Conservation (phyloP, 2,329 filamentous ascomycete genomes). For the Diaporthe sp. region DNA sequence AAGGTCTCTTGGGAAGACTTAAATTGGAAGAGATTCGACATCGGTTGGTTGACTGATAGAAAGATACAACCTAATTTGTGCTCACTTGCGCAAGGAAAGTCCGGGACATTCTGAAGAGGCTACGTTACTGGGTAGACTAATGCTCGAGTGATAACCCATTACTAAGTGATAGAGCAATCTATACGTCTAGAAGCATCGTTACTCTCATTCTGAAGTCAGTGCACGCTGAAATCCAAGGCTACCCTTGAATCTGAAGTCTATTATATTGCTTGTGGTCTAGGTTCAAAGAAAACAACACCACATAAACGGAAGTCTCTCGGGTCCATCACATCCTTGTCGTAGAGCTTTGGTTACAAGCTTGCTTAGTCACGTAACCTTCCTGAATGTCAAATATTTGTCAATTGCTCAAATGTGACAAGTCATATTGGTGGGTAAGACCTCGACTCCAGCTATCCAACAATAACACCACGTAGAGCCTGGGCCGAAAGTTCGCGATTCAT, state of each 20-base stretch:
- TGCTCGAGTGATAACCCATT: background rate
- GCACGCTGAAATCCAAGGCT: background rate
- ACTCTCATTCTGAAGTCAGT: background rate
- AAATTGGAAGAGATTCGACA: background rate
- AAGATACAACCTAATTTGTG: background rate
- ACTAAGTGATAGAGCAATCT: background rate
- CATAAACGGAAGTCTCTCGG: background rate
- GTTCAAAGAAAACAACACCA: background rate
- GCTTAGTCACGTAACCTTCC: accelerated
- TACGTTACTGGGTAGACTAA: background rate
- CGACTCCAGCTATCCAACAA: background rate
- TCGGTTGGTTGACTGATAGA: background rate
- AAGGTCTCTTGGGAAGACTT: background rate
- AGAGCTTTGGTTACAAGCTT: too few relatives aligned
- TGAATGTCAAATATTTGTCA: background rate
- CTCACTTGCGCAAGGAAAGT: background rate
- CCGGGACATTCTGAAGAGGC: background rate
- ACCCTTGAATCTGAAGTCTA: background rate
- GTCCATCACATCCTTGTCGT: too few relatives aligned
- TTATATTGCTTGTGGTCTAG: background rate
- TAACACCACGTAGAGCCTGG: background rate
- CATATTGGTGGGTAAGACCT: background rate
- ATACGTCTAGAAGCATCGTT: background rate
- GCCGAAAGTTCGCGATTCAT: background rate
- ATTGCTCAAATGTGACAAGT: too few relatives aligned